Base-by-base conservation (phyloP, 177 flowering plant species). In the Telopea speciosissima region DNA sequence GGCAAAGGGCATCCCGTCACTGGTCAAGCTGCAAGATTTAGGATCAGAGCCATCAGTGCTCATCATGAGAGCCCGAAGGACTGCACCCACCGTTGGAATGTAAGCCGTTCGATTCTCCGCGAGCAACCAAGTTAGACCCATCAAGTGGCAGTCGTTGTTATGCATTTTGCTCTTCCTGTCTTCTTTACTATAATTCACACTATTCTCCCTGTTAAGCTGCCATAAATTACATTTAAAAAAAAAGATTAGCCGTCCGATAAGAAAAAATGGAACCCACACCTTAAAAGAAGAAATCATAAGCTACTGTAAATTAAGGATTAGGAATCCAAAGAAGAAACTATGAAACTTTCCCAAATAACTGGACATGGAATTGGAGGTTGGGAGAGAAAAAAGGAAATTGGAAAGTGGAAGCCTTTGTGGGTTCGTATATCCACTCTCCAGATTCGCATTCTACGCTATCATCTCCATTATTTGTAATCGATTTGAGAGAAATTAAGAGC, bases 71-170 rank as follows among this genome's bases (percentile, higher is more conserved):
- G 96, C 91, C 65, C 94, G 78, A 11, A 93, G 63, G n/a, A 93
- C 93, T 0, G 84, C 68, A 0, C 97, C 74, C 9, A 90, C 92
- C 0, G 94, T 87, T 70, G 74, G 85, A 40, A 91, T 81, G 69
- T 93, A 91, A 3, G 89, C 85, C 0, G 86, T 76, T 62, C 88
- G 79, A 73, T 91, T 84, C 83, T 87, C 87, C 45, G 85, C 71
- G 0, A 93, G 94, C 3, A 93, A 94, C 98, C 98, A 93, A 8
- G 97, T 91, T 68, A 91, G 81, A 4, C 97, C 98, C 98, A 93
- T 91, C 24, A 93, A 76, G 65, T 89, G 78, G 70, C 98, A 93
- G 64, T 92, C 96, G 62, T 83, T 82, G 75, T 74, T 79, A 64
- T 76, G 89, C 85, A 93, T 87, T 76, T 83, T 89, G 58, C 81